phyloP scores from a whole-genome alignment of 2,329 filamentous ascomycete genomes.

The Cladosporium sp. region DNA sequence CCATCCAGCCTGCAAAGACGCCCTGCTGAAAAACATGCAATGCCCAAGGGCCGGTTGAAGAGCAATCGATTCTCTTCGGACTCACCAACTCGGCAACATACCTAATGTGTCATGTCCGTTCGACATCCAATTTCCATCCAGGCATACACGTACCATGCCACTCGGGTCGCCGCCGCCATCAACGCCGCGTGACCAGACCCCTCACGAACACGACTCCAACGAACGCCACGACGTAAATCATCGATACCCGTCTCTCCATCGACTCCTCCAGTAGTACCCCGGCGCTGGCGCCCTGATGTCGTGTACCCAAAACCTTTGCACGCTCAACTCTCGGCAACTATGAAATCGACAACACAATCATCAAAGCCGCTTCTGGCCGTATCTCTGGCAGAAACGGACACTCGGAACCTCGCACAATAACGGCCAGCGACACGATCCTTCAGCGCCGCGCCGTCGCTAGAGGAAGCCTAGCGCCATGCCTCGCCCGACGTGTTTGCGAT shows the following conservation, averaged over 20 bases:
- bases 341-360: background rate
- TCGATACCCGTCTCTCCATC: background rate
- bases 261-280: background rate
- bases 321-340: background rate
- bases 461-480: background rate
- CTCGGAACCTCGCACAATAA: background rate
- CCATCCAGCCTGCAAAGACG: slow-evolving; percentile 14
- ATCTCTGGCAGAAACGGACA: background rate
- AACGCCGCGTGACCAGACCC: background rate
- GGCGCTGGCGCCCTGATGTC: background rate
- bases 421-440: background rate
- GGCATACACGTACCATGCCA: background rate
- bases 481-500: background rate
- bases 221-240: background rate
- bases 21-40: slow-evolving; percentile 14
- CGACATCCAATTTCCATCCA: background rate
- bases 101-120: background rate
- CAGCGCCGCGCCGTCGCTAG: background rate
- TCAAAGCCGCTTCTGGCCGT: background rate
- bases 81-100: background rate
- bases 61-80: background rate
- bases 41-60: background rate
- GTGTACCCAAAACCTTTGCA: background rate
- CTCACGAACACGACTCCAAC: background rate
- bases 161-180: background rate